Evolutionary conservation across 164 flowering plant species (phyloP).

Genomic region (Chimonanthus salicifolius): DNA sequence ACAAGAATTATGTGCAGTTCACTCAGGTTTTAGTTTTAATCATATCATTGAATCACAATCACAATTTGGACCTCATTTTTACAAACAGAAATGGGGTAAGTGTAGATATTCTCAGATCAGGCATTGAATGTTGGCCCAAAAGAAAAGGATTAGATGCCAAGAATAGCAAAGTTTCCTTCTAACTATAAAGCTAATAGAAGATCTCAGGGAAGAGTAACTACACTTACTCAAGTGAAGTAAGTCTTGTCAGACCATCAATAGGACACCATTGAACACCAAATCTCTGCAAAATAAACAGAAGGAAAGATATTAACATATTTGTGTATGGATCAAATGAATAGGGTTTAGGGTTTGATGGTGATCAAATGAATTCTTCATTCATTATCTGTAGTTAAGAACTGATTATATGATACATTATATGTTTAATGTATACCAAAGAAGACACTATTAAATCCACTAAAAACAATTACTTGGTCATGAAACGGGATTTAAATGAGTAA

Average conservation of each 20-base stretch:
- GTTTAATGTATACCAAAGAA: background rate
- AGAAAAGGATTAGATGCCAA: too few species aligned
- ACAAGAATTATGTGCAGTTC: too few species aligned
- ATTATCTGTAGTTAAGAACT: background rate
- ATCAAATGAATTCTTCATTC: background rate
- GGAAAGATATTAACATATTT: background rate
- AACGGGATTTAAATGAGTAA: background rate
- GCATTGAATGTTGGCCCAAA: too few species aligned
- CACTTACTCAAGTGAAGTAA: conserved; percentile 48
- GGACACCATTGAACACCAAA: conserved; percentile 63
- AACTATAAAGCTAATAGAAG: background rate
- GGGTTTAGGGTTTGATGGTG: background rate
- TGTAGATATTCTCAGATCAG: too few species aligned
- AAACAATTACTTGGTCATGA: background rate
- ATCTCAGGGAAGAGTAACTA: background rate
- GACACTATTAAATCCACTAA: background rate
- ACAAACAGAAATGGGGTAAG: too few species aligned
- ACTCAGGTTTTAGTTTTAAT: too few species aligned
- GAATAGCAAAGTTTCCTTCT: too few species aligned
- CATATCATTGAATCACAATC: too few species aligned
- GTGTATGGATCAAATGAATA: background rate
- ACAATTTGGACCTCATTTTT: too few species aligned
- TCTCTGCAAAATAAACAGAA: conserved; percentile 35
- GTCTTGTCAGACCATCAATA: conserved; percentile 32
- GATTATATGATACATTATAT: background rate